A percentile compares a stretch with the other conserved stretches of the same genome.
phyloP scores from a whole-genome alignment of 2,329 filamentous ascomycete genomes.

The Ophiosphaerella herpotricha region DNA sequence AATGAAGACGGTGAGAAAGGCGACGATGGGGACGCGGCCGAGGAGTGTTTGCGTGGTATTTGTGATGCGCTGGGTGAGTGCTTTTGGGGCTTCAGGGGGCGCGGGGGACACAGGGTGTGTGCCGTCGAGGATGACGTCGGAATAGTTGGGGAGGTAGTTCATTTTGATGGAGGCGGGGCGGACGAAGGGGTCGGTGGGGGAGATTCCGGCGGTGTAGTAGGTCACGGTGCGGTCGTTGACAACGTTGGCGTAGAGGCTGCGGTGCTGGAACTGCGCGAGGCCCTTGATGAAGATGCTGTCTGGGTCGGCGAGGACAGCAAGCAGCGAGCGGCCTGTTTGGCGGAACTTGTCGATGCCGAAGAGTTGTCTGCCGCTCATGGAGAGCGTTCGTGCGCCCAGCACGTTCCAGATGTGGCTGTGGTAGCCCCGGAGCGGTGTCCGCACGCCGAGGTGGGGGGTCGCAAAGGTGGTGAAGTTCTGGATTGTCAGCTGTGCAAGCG shows the following conservation, averaged over 20 bases:
- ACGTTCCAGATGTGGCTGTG: slow-evolving; percentile 67
- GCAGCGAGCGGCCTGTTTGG: slow-evolving; percentile 77
- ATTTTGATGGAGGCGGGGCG: slow-evolving; percentile 69
- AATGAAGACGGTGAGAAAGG: slow-evolving; percentile 71
- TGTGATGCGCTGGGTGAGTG: slow-evolving; percentile 42
- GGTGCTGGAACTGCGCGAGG: slow-evolving; percentile 74
- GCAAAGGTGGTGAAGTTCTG: slow-evolving; percentile 96
- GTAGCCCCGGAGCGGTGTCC: slow-evolving; percentile 51
- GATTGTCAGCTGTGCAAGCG: slow-evolving; percentile 28
- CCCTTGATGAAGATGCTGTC: slow-evolving; percentile 84
- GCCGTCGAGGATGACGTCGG: slow-evolving; percentile 75
- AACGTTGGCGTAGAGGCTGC: slow-evolving; percentile 82
- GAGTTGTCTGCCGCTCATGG: slow-evolving; percentile 81
- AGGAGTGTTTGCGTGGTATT: slow-evolving; percentile 47
- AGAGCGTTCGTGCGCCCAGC: slow-evolving; percentile 80
- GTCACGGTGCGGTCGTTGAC: slow-evolving; percentile 81
- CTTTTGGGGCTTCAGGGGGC: slow-evolving; percentile 49
- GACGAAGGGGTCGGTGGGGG: slow-evolving; percentile 76
- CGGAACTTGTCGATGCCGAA: slow-evolving; percentile 87
- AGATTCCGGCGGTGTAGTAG: slow-evolving; percentile 81
- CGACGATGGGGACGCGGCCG: slow-evolving; percentile 64
- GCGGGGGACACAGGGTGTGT: slow-evolving; percentile 67
- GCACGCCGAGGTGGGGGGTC: slow-evolving; percentile 68
- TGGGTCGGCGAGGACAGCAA: slow-evolving; percentile 80
- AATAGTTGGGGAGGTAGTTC: slow-evolving; percentile 75